Base-by-base conservation (phyloP, 1,139 yeast species). In the Blastobotrys ciferrii region DNA sequence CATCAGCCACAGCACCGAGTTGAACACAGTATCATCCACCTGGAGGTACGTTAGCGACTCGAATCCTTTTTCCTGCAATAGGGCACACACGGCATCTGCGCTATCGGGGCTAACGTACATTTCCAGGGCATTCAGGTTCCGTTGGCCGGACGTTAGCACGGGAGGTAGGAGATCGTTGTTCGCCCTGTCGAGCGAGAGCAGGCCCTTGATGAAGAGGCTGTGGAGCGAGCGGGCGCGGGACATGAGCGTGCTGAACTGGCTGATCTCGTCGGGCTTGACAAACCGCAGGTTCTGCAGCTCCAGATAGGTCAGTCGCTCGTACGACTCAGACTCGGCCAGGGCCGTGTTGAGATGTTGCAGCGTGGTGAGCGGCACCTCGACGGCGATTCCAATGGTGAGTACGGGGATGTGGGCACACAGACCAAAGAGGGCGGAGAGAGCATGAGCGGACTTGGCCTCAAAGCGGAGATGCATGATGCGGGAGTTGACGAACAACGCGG, bases 391-490 rank as follows among this genome's bases (percentile, higher is more conserved):
- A 23, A 23, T 23, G 28, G 28, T 23, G 9, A 23, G 9, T 23
- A 9, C 28, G 28, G 28, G 28, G 9, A 23, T 23, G 28, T 23
- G 28, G 9, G 28, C 40, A n/a, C 25, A 18, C 7, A 36, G 19
- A 5, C 19, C 40, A 19, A 36, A 19, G n/a, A 36, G 40, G 15
- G 40, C 40, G n/a, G 40, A 23, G 9, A 36, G 28, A 9, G 40
- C 40, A 7, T 17, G 40, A 7, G 19, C 28, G 14, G 17, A 17
- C 6, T 13, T 36, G 19, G 19, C 17, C n/a, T 18, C 28, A 19
- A 36, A 36, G 13, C 40, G 14, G 11, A 36, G 14, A 36, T 36
- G 40, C 40, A 36, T 36, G 28, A 36, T 18, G 15, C 19, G 40
- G 3, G 40, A 36, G 14, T 36, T 4, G 13, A 17, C 19, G 28